A percentile compares a stretch with the other conserved stretches of the same genome.
Evolutionary conservation across 495 filamentous ascomycete genomes (phyloP).

Genomic region (Penicillium lividum): DNA sequence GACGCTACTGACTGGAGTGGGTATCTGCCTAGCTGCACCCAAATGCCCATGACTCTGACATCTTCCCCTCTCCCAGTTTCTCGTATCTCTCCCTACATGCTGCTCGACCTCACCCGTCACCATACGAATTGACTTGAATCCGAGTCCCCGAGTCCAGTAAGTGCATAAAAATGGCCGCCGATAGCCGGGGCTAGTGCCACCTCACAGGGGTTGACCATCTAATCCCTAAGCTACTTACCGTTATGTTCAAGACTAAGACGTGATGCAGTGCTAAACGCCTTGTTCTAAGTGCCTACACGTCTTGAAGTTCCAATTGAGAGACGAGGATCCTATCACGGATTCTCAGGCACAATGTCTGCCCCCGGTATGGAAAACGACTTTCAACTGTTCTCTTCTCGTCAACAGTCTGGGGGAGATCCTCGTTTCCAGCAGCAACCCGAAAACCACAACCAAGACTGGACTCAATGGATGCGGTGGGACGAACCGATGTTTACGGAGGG

Average conservation of each 20-base stretch:
- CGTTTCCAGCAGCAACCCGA: conserved; percentile 25
- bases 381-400: conserved; percentile 41
- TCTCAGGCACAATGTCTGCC: conserved; percentile 25
- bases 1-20: conserved; percentile 21
- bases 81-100: conserved; percentile 1
- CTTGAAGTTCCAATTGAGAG: conserved; percentile 1
- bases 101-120: not conserved
- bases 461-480: conserved; percentile 55
- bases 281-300: not conserved
- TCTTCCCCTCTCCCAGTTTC: conserved; percentile 19
- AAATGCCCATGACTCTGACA: conserved; percentile 16
- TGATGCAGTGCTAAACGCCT: not conserved
- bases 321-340: conserved; percentile 24
- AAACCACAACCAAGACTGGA: conserved; percentile 45
- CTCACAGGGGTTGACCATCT: not conserved
- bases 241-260: conserved; percentile 8
- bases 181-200: not conserved
- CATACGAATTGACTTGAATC: not conserved
- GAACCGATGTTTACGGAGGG: conserved; percentile 36
- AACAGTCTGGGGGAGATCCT: conserved; percentile 27
- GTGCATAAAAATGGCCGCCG: conserved; percentile 1
- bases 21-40: conserved; percentile 21
- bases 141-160: not conserved
- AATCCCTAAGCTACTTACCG: not conserved
- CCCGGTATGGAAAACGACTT: conserved; percentile 42